Conservation (phyloP, 371 early-diverging fungal genomes). For the Mortierella sp. region DNA sequence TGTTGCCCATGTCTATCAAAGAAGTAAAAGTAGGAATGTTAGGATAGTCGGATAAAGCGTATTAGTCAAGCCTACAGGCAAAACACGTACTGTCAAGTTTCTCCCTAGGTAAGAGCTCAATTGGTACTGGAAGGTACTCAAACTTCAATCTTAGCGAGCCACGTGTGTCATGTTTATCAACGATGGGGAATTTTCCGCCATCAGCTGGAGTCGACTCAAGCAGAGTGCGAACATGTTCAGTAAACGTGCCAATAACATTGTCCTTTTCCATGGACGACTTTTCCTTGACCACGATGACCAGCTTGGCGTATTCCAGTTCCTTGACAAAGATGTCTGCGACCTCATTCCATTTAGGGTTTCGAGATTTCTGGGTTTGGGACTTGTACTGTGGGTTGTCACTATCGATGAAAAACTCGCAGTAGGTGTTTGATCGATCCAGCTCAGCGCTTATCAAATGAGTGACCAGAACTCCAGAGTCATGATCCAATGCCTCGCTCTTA, state of each 20-base stretch:
- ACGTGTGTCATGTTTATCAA: constrained; percentile 57
- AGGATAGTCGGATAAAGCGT: constrained; percentile 54
- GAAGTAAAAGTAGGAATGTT: background rate
- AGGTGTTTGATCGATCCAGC: constrained; percentile 43
- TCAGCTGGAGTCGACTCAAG: constrained; percentile 24
- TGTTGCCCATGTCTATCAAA: constrained; percentile 56
- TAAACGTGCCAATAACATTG: constrained; percentile 25
- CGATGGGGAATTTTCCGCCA: constrained; percentile 58
- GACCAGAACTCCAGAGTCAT: constrained; percentile 56
- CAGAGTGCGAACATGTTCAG: constrained; percentile 23
- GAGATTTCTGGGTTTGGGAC: constrained; percentile 40
- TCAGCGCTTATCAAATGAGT: constrained; percentile 41
- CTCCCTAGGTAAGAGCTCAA: constrained; percentile 66
- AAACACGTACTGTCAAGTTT: constrained; percentile 66
- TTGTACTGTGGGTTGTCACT: constrained; percentile 52
- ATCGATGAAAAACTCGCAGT: constrained; percentile 55
- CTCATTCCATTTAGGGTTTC: constrained; percentile 55
- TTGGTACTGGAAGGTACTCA: constrained; percentile 64
- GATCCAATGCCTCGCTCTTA: constrained; percentile 28
- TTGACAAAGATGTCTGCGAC: constrained; percentile 69
- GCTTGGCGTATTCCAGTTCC: constrained; percentile 70
- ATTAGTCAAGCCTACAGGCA: too few species aligned
- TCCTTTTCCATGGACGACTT: constrained; percentile 45
- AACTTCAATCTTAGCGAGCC: constrained; percentile 56
- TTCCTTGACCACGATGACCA: constrained; percentile 62